These are phyloP conservation scores for Nakataea oryzae DNA, from an alignment of 2,329 filamentous ascomycete species.

Conservation along the genomic window DNA sequence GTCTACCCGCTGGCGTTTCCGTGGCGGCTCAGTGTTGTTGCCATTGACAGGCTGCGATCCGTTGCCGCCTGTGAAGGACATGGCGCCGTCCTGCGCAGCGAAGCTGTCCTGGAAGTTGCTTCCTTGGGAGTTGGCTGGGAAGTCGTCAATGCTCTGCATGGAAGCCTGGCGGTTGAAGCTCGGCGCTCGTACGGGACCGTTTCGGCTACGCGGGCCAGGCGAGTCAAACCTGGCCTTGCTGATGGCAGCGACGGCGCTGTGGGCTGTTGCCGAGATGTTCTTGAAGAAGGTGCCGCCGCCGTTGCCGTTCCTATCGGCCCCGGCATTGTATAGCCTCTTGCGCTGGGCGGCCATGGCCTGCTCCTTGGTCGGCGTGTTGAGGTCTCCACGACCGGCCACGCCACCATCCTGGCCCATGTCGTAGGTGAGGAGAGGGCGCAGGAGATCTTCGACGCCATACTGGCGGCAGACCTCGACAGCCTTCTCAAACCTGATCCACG, in stretches of 20 bases:
- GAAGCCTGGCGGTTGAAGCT: constrained; percentile 64
- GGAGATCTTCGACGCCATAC: constrained; percentile 65
- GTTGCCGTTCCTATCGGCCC: constrained; percentile 52
- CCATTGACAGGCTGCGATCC: constrained; percentile 29
- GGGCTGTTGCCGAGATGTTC: constrained; percentile 89
- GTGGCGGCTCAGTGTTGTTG: constrained; percentile 62
- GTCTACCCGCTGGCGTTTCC: constrained; percentile 60
- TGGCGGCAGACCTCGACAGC: constrained; percentile 85
- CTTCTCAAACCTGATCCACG: constrained; percentile 92
- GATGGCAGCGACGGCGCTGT: constrained; percentile 87
- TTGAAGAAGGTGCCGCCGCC: constrained; percentile 85
- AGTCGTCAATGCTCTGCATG: constrained; percentile 56
- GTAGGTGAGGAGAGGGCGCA: constrained; percentile 67
- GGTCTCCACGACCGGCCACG: constrained; percentile 57
- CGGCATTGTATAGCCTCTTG: constrained; percentile 80
- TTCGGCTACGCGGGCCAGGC: constrained; percentile 32
- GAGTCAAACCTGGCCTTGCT: constrained; percentile 94
- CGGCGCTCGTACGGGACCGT: constrained; percentile 54
- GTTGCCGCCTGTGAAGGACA: constrained; percentile 47
- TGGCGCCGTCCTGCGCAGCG: constrained; percentile 64
- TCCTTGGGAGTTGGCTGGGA: constrained; percentile 60
- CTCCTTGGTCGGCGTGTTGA: constrained; percentile 96
- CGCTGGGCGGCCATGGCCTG: constrained; percentile 94
- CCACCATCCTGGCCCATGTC: constrained; percentile 71
- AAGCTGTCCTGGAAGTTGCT: constrained; percentile 85